A percentile compares a stretch with the other conserved stretches of the same genome.
Evolutionary conservation across 2,329 filamentous ascomycete genomes (phyloP).

Genomic region (Xylogone sp.): DNA sequence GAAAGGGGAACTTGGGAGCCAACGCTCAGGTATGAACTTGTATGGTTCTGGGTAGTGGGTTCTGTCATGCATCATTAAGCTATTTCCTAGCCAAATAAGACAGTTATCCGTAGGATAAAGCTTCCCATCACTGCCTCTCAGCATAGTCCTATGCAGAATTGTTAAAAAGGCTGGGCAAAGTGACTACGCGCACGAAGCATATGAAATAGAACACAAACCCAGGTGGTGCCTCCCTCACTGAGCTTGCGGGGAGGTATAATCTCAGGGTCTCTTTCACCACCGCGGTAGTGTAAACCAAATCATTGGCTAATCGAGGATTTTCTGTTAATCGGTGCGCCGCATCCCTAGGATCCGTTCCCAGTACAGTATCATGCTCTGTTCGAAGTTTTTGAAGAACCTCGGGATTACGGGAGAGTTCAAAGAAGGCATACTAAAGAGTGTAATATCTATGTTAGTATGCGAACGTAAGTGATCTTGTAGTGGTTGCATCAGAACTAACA

Average conservation of each 20-base stretch:
- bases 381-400: conserved; percentile 8
- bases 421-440: conserved; percentile 7
- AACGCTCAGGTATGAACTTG: conserved; percentile 46
- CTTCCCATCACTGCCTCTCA: not conserved
- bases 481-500: conserved; percentile 1
- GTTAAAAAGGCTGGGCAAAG: not conserved
- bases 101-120: conserved; percentile 3
- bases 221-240: not conserved
- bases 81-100: conserved; percentile 2
- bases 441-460: no score
- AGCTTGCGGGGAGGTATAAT: conserved; percentile 9
- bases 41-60: conserved; percentile 37
- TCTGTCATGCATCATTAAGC: not conserved
- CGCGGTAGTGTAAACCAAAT: conserved; percentile 13
- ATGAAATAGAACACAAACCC: not conserved
- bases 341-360: conserved; percentile 9
- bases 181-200: not conserved
- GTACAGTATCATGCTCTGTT: conserved; percentile 15
- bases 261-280: conserved; percentile 19
- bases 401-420: conserved; percentile 12
- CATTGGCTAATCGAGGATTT: conserved; percentile 12
- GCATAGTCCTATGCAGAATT: not conserved
- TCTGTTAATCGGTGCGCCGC: conserved; percentile 5
- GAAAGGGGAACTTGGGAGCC: conserved; percentile 28
- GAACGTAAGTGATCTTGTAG: no score